phyloP scores from a whole-genome alignment of 1,284 basidiomycete species.

The Irpex sp. region DNA sequence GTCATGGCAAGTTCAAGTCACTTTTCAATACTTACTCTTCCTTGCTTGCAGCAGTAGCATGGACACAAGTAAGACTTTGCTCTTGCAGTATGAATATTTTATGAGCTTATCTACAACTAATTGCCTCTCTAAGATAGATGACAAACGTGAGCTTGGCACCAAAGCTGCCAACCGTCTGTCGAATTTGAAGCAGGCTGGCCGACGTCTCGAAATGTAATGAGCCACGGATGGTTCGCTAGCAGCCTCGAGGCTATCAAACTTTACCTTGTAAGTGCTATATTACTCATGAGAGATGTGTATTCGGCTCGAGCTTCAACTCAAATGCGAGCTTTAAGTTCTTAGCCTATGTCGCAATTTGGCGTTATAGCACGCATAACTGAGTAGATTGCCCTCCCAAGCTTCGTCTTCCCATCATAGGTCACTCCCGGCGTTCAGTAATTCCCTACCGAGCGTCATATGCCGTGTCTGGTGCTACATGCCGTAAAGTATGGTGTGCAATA shows the following conservation, averaged over 20 bases:
- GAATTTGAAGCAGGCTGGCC: too few relatives aligned
- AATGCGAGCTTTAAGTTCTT: neutral
- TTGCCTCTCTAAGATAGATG: too few relatives aligned
- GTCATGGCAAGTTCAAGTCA: neutral
- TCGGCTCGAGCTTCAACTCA: neutral
- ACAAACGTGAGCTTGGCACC: too few relatives aligned
- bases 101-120: too few relatives aligned
- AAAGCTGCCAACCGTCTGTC: too few relatives aligned
- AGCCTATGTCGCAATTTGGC: conserved; percentile 5
- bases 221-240: neutral
- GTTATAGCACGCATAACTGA: neutral
- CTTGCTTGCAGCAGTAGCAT: neutral
- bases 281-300: neutral
- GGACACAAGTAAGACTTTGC: too few relatives aligned
- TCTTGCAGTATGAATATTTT: too few relatives aligned
- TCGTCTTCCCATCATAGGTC: neutral
- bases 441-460: neutral
- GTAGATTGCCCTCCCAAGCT: neutral
- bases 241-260: neutral
- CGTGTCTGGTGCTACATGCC: conserved; percentile 1
- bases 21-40: neutral
- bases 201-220: neutral
- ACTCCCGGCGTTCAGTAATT: neutral
- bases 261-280: neutral
- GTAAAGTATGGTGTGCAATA: conserved; percentile 2